Evolutionary conservation across 495 filamentous ascomycete species (phyloP), one percentile per base, ranked within the genome.

Genomic region (Collariella sp.): DNA sequence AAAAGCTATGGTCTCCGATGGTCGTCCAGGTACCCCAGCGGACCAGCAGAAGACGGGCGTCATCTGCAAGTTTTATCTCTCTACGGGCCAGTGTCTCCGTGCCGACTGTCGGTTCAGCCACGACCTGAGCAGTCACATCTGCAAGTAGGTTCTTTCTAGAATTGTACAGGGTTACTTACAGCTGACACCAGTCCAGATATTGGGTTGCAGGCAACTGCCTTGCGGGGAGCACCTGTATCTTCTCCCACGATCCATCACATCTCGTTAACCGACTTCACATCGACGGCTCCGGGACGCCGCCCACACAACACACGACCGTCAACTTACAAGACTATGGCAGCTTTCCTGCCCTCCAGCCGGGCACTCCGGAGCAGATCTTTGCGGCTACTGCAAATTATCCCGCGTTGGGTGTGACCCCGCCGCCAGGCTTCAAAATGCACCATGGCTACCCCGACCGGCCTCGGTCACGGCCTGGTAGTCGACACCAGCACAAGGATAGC

Each of bases 41-140:
- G 76, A 79, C 24, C 80, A 85, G 54, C 76, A 80, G 60, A 85
- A 81, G 70, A 86, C 84, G 58, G 86, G 86, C 40, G 84, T 96
- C 18, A 88, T 97, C 19, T 99, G 94, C 76, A 94, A 91, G 67
- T 99, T 95, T 66, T 97, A 85, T 73, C 76, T 99, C 16, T 89
- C 91, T 13, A 91, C 84, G 16, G 94, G 94, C 5, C 83, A 88
- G 65, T 99, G 94, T 63, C 81, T 96, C 29, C 81, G 94, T 29
- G 91, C 91, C 46, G 94, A 99, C 64, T 99, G 94, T 61, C 83
- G 91, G 45, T 99, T 96, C 70, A 96, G 90, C 57, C 94, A 99
- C 70, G 94, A 99, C 64, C 73, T 94, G 31, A 95, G 88, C 58
- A 91, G 84, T 59, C 93, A 96, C 57, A 82, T 99, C 53, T 99